These are phyloP conservation scores for Trypanosoma cruzi DNA, from an alignment of 208 protist genomes.

Conservation along the genomic window DNA sequence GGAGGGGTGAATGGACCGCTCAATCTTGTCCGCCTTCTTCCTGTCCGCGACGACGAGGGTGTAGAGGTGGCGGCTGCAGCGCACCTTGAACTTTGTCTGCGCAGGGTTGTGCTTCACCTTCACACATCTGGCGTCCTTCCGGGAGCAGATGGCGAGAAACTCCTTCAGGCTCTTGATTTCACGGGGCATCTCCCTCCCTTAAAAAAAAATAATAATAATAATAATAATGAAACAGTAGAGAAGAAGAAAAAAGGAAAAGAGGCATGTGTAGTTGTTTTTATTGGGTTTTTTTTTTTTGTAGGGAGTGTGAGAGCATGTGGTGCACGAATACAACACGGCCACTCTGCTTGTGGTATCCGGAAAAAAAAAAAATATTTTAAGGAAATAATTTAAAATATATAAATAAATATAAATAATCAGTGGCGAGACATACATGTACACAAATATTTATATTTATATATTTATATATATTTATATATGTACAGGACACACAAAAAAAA, in stretches of 20 bases:
- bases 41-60: constrained; percentile 91
- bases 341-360: background rate
- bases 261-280: too few species aligned
- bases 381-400: background rate
- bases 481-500: too few species aligned
- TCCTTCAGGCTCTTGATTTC: constrained; percentile 94
- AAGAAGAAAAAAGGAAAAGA: constrained; percentile 5
- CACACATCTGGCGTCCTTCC: constrained; percentile 92
- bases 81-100: constrained; percentile 94
- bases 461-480: constrained; percentile 9
- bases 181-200: constrained; percentile 73
- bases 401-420: background rate
- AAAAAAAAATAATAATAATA: too few species aligned
- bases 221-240: background rate
- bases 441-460: constrained; percentile 14
- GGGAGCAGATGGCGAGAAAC: constrained; percentile 93
- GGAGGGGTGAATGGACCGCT: constrained; percentile 88
- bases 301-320: too few species aligned
- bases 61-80: constrained; percentile 94
- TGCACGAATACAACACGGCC: too few species aligned
- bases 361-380: background rate
- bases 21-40: constrained; percentile 93
- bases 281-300: too few species aligned
- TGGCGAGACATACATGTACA: background rate
- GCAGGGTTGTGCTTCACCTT: constrained; percentile 93